Percentiles rank a stretch among this genome's conserved stretches.
Evolutionary conservation across 352 stramenopile species (phyloP).

Genomic region (Elongisporangium prolatum): DNA sequence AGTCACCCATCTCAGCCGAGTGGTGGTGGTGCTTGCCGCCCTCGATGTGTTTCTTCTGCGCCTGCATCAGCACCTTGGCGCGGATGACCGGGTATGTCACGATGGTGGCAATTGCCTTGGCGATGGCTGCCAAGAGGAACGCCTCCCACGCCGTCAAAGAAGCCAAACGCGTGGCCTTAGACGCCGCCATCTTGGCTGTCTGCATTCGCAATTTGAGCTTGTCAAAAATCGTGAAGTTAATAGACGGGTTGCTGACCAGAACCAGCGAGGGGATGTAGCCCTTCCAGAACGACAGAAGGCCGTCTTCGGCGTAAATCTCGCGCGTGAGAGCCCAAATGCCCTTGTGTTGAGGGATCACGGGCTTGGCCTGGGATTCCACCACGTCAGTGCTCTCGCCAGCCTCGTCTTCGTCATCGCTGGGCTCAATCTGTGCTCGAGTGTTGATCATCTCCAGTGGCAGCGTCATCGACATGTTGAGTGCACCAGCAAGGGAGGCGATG

Average conservation of each 20-base stretch:
- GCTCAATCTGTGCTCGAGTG: constrained; percentile 72
- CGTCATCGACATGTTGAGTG: constrained; percentile 87
- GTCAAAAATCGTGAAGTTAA: constrained; percentile 89
- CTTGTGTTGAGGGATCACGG: constrained; percentile 12
- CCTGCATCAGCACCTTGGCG: constrained; percentile 86
- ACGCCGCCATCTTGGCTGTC: constrained; percentile 40
- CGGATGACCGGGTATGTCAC: constrained; percentile 88
- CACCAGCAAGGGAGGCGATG: constrained; percentile 68
- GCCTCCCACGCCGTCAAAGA: constrained; percentile 64
- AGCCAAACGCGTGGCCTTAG: constrained; percentile 26
- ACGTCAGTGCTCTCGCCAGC: constrained; percentile 14
- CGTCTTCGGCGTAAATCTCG: constrained; percentile 70
- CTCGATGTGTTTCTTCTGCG: constrained; percentile 54
- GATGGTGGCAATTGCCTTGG: constrained; percentile 81
- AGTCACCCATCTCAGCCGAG: constrained; percentile 37
- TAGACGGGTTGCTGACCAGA: constrained; percentile 85
- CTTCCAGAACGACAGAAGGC: constrained; percentile 80
- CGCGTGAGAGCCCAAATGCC: constrained; percentile 41
- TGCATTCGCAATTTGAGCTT: constrained; percentile 73
- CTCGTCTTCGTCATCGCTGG: constrained; percentile 36
- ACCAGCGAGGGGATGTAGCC: constrained; percentile 86
- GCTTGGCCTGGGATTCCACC: constrained; percentile 2
- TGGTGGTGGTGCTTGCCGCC: constrained; percentile 29
- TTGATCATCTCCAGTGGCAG: constrained; percentile 87
- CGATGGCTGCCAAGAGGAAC: constrained; percentile 77